A percentile compares a stretch with the other conserved stretches of the same genome.
Conservation (phyloP, 2,329 filamentous ascomycete species). For the Tolypocladium amazonense region DNA sequence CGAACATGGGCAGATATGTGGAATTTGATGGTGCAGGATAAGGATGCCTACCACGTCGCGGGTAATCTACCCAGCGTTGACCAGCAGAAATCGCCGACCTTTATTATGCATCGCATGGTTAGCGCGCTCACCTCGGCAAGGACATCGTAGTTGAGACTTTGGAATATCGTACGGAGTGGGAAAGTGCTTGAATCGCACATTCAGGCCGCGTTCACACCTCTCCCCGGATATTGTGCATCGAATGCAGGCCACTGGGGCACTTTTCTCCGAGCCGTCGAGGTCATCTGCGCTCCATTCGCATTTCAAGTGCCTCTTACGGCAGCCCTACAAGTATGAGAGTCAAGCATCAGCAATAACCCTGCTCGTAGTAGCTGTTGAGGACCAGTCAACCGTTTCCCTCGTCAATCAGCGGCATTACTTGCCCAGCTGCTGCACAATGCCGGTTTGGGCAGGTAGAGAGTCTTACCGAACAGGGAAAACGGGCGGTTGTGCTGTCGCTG, state of each 20-base stretch:
- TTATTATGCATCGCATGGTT: background rate
- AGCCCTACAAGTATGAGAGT: background rate
- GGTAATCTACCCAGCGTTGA: background rate
- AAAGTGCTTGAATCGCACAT: constrained; percentile 7
- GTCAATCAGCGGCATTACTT: no score
- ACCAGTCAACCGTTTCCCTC: no score
- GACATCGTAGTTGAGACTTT: background rate
- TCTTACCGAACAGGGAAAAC: background rate
- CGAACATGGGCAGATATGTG: background rate
- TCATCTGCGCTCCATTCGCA: constrained; percentile 2
- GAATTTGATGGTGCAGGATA: background rate
- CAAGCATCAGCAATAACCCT: background rate
- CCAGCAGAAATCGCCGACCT: background rate
- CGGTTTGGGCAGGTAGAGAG: background rate
- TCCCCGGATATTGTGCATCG: constrained; percentile 4
- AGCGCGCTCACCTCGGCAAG: background rate
- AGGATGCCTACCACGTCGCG: background rate
- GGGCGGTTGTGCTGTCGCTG: background rate
- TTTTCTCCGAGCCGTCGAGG: background rate
- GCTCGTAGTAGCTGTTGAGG: no score
- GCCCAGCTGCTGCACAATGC: background rate
- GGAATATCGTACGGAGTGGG: constrained; percentile 3
- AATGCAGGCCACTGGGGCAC: constrained; percentile 1
- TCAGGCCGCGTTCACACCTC: constrained; percentile 6
- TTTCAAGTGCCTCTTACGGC: constrained; percentile 3